These are phyloP conservation scores for Pseudocercospora fuligena DNA, from an alignment of 2,329 filamentous ascomycete species.

Conservation along the genomic window DNA sequence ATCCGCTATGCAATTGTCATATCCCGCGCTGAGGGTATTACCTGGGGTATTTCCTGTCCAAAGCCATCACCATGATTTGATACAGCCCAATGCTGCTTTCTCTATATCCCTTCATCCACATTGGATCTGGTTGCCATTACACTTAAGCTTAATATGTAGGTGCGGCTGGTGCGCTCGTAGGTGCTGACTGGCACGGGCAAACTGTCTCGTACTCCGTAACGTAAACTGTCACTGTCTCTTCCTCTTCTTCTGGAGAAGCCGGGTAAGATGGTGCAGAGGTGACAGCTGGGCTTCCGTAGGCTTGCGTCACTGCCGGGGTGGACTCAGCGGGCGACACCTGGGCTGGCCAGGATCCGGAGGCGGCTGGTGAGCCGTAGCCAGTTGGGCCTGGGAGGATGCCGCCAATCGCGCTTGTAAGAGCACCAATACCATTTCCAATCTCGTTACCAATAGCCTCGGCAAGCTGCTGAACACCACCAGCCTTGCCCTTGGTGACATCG, in stretches of 20 bases:
- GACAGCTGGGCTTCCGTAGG: constrained; percentile 13
- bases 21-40: constrained; percentile 1
- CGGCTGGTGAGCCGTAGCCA: constrained; percentile 1
- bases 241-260: constrained; percentile 12
- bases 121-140: constrained; percentile 7
- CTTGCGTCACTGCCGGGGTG: neutral
- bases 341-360: neutral
- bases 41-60: constrained; percentile 11
- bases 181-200: constrained; percentile 16
- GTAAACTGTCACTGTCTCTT: constrained; percentile 18
- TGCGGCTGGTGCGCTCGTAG: constrained; percentile 10
- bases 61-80: constrained; percentile 1
- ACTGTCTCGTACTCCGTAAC: constrained; percentile 21
- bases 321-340: constrained; percentile 1
- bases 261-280: constrained; percentile 16
- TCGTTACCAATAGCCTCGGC: constrained; percentile 15
- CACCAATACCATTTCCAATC: constrained; percentile 11
- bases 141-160: constrained; percentile 8
- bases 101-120: constrained; percentile 8
- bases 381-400: constrained; percentile 1
- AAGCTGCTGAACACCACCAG: constrained; percentile 30
- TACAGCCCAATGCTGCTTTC: neutral
- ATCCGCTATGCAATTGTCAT: constrained; percentile 11
- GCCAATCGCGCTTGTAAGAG: constrained; percentile 4
- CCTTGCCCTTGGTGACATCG: constrained; percentile 34